Base-by-base conservation (phyloP, 1,284 basidiomycete species). In the Cryptococcus sp. region DNA sequence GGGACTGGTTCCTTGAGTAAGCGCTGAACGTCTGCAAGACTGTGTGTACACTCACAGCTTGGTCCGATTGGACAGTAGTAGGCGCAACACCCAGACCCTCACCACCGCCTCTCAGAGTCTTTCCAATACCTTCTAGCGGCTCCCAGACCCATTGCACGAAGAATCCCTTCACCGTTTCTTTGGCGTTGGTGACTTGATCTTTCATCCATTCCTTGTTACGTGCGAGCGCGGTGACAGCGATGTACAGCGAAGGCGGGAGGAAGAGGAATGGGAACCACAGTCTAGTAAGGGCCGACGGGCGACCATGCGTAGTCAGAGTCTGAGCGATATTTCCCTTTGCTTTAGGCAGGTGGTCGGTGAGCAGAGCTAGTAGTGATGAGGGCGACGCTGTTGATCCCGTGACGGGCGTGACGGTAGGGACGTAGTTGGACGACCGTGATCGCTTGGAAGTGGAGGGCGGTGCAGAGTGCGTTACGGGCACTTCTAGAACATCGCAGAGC, bases 91-190 rank as follows among this genome's bases (percentile, higher is more conserved):
- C 91, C 13, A 76, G 61, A 0, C 77, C 78, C 52, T 79, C 76
- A 11, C 78, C 79, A n/a, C 79, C 77, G 5, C 73, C 70, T 51
- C 74, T 58, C 47, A 98, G 85, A 0, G 95, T 98, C 67, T 87
- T 86, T 10, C 91, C 75, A 22, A 98, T 87, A 13, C 86, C 89
- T 52, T 84, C 83, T n/a, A 94, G 72, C 0, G 95, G 95, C 62
- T 93, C 89, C 61, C 94, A 79, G 2, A 98, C 82, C 90, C 93
- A 98, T 53, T 87, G 88, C 23, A 85, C 80, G 66, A 93, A 81
- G 76, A 98, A 96, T 0, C 88, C 87, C 45, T 80, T 80, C 7
- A 86, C 67, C 0, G 93, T 95, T 68, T 90, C 86, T 50, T 82
- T 75, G 0, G 85, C 83, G 61, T 90, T 87, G n/a, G 65, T 65